phyloP scores from a whole-genome alignment of 805 yeast species.

The Starmerella geochares region DNA sequence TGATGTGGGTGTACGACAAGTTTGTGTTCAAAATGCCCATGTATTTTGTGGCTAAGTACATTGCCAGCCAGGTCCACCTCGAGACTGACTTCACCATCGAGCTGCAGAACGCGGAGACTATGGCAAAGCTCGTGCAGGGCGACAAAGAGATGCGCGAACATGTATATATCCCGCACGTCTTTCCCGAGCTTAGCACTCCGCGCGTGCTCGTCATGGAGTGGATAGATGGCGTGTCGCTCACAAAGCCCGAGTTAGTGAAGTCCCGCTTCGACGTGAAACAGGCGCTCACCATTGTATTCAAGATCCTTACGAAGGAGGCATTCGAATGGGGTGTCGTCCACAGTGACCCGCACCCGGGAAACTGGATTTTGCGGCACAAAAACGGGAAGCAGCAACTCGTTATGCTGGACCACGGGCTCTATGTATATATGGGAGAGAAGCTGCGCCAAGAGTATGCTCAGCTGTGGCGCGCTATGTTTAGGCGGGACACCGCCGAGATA shows the following conservation, averaged over 20 bases:
- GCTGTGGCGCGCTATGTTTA: slow-evolving; percentile 55
- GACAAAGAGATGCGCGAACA: slow-evolving; percentile 35
- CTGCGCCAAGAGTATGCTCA: slow-evolving; percentile 48
- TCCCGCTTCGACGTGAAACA: slow-evolving; percentile 34
- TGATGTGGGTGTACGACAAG: slow-evolving; percentile 43
- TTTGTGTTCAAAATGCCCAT: slow-evolving; percentile 56
- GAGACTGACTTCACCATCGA: slow-evolving; percentile 58
- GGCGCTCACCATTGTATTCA: slow-evolving; percentile 44
- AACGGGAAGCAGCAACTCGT: slow-evolving; percentile 40
- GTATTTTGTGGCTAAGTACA: slow-evolving; percentile 44
- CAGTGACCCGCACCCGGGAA: slow-evolving; percentile 78
- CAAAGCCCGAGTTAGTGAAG: slow-evolving; percentile 37
- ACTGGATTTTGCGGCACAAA: slow-evolving; percentile 43
- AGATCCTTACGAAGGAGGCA: slow-evolving; percentile 47
- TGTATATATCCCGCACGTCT: slow-evolving; percentile 48
- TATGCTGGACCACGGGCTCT: slow-evolving; percentile 65
- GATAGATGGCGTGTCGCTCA: slow-evolving; percentile 60
- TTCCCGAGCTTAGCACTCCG: slow-evolving; percentile 37
- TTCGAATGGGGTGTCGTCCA: slow-evolving; percentile 61
- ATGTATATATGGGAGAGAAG: slow-evolving; percentile 42
- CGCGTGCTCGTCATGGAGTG: slow-evolving; percentile 59
- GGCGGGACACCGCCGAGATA: slow-evolving; percentile 41
- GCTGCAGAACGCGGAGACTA: slow-evolving; percentile 40
- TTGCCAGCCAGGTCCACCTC: slow-evolving; percentile 45
- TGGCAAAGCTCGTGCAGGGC: slow-evolving; percentile 28